phyloP scores from a whole-genome alignment of 257 asterid species.

The Salvia miltiorrhiza region DNA sequence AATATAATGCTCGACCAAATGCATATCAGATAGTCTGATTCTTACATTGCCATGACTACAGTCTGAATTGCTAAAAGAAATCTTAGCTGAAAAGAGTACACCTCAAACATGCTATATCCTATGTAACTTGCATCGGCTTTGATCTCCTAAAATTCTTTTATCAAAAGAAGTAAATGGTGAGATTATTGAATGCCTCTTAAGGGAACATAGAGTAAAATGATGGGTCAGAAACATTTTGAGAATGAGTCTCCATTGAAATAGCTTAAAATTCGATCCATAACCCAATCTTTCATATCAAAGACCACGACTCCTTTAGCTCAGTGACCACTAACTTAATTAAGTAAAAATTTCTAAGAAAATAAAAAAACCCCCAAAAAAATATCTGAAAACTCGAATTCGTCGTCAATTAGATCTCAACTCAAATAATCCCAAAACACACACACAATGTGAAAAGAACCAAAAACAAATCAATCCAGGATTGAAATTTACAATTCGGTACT shows the following conservation, averaged over 20 bases:
- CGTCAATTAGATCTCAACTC: constrained; percentile 27
- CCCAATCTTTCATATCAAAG: background rate
- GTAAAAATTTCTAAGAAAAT: background rate
- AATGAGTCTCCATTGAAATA: background rate
- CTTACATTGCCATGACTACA: background rate
- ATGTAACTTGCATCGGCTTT: background rate
- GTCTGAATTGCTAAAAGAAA: background rate
- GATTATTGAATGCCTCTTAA: background rate
- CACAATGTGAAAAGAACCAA: background rate
- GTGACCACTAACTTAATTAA: background rate
- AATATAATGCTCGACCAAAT: background rate
- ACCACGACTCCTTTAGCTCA: background rate
- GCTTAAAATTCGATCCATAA: background rate
- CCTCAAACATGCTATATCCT: background rate
- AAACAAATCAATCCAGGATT: constrained; percentile 4
- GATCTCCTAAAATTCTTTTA: constrained; percentile 7
- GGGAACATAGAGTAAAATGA: background rate
- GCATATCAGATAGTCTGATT: background rate
- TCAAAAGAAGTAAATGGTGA: background rate
- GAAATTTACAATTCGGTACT: background rate
- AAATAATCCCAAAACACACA: background rate
- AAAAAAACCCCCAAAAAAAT: background rate
- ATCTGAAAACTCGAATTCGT: background rate
- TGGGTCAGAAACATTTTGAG: background rate
- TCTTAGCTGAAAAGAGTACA: background rate